Evolutionary conservation across 345 rosid species (phyloP).

Genomic region (Gossypium australe): DNA sequence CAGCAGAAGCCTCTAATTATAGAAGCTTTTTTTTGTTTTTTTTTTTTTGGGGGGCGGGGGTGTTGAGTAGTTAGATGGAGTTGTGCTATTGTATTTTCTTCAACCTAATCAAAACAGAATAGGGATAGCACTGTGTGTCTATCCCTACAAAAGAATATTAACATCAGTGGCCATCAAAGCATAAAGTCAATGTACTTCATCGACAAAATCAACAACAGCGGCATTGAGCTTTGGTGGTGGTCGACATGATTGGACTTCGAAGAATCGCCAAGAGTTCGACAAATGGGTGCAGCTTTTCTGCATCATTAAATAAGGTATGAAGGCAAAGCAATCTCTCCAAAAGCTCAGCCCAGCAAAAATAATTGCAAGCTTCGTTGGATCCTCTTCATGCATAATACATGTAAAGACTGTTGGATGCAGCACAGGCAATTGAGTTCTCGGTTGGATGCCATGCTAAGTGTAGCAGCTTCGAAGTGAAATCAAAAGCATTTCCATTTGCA

Average conservation of each 20-base stretch:
- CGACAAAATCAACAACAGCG: slow-evolving; percentile 13
- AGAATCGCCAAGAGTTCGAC: slow-evolving; percentile 6
- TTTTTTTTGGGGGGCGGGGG: too few species aligned
- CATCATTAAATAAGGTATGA: slow-evolving; percentile 9
- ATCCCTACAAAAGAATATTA: slow-evolving; percentile 32
- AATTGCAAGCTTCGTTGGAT: slow-evolving; percentile 22
- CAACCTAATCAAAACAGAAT: slow-evolving; percentile 19
- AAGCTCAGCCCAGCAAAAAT: slow-evolving; percentile 26
- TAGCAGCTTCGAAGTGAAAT: slow-evolving; percentile 78
- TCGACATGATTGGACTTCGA: not conserved
- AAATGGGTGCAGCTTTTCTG: not conserved
- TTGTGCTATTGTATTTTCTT: slow-evolving; percentile 6
- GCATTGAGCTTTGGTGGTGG: slow-evolving; percentile 1
- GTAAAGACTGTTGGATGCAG: slow-evolving; percentile 98
- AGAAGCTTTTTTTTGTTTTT: not conserved
- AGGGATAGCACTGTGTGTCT: slow-evolving; percentile 20
- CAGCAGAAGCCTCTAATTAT: not conserved
- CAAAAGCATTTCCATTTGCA: slow-evolving; percentile 73
- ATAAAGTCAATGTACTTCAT: slow-evolving; percentile 16
- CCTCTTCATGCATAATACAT: slow-evolving; percentile 83
- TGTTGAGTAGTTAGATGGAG: not conserved
- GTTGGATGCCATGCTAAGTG: slow-evolving; percentile 98
- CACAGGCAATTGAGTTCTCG: slow-evolving; percentile 95
- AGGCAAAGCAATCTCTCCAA: slow-evolving; percentile 15
- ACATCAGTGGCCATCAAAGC: slow-evolving; percentile 21